phyloP scores from a whole-genome alignment of 371 early-diverging fungal species.

The Lichtheimia ramosa region DNA sequence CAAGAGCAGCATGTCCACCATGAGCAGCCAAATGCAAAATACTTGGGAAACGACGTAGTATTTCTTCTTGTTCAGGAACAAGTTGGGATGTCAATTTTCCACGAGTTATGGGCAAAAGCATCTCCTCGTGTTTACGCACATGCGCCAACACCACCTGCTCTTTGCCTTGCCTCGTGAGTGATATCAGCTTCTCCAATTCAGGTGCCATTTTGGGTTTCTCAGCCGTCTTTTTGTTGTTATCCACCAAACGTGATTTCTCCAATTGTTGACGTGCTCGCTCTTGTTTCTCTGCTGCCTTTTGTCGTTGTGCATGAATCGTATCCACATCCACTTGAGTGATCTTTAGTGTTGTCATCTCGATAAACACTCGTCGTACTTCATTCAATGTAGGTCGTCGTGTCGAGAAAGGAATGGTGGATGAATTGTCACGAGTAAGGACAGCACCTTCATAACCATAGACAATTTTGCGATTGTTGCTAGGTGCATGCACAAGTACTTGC shows the following conservation, averaged over 20 bases:
- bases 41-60: conserved; percentile 58
- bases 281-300: conserved; percentile 29
- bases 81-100: conserved; percentile 5
- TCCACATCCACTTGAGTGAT: conserved; percentile 44
- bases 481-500: conserved; percentile 70
- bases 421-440: conserved; percentile 51
- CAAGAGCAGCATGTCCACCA: conserved; percentile 55
- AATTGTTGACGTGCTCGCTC: conserved; percentile 22
- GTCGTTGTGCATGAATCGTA: conserved; percentile 24
- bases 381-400: conserved; percentile 74
- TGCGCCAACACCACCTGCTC: conserved; percentile 39
- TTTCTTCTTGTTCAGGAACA: conserved; percentile 35
- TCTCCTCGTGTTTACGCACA: conserved; percentile 34
- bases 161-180: conserved; percentile 58
- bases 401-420: conserved; percentile 72
- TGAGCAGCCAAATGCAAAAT: conserved; percentile 70
- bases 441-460: conserved; percentile 67
- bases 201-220: conserved; percentile 13
- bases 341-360: conserved; percentile 56
- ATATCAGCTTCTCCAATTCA: conserved; percentile 40
- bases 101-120: conserved; percentile 4
- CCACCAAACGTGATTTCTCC: conserved; percentile 24
- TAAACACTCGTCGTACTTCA: conserved; percentile 57
- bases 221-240: conserved; percentile 5
- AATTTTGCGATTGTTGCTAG: conserved; percentile 59